Evolutionary conservation across 78 protist genomes (phyloP), one percentile per base, ranked within the genome.

Genomic region (Protostelium mycophagum): DNA sequence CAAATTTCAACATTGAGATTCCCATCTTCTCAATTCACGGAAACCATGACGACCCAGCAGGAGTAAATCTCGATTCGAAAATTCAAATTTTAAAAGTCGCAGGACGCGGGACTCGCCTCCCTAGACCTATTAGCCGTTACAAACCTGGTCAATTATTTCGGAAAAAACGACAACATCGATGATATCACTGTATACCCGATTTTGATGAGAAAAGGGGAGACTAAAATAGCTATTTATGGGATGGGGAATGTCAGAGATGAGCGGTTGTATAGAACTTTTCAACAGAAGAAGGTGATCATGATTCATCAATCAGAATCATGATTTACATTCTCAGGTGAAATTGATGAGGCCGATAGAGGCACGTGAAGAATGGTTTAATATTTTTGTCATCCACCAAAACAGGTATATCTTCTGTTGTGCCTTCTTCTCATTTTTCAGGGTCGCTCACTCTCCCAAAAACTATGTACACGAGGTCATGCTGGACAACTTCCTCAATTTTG

Each of bases 41-140:
- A 73, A 99, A 99, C 90, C 99, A 99, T 84, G 99, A 99, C 88
- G 99, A 99, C 73, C 99, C 99, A 0, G 39, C 95, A 0, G 99
- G 99, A n/a, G 97, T 88, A 29, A 28, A 86, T 1, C 0, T 34
- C 1, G 73, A 51, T 25, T 51, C 73, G 73, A 51, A 51, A 16
- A 25, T 51, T 51, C 73, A 16, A 5, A 51, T n/a, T n/a, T n/a
- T n/a, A 51, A 5, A 51, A 35, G 1, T 1, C 16, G 25, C 38
- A 90, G 93, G 96, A 96, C 28, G 98, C 96, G 35, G 88, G 90
- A 34, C 87, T 93, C 0, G 90, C 97, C 1, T 97, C 99, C 0
- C 29, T 98, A 0, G 99, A 99, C 89, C 34, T 98, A 0, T 89
- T 99, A 51, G 28, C 93, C n/a, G 91, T 85, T 9, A 35, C 96